Percentiles rank a stretch among this genome's conserved stretches.
Evolutionary conservation across 306 rosid species (phyloP).

Genomic region (Echinosophora koreensis): DNA sequence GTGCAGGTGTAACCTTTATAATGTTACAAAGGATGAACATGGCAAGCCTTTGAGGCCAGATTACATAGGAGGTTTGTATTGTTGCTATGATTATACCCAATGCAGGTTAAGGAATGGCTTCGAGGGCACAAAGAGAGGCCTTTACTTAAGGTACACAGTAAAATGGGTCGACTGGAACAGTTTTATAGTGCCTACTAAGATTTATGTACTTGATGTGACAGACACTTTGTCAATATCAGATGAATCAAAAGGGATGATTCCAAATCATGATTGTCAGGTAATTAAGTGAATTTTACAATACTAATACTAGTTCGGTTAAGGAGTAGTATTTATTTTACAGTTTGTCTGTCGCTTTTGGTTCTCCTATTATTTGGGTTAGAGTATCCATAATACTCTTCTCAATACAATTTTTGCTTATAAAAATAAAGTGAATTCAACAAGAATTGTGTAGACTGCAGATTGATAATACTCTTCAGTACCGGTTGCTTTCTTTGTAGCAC

Average conservation of each 20-base stretch:
- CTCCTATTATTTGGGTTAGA: too few species aligned
- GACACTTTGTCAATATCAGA: slow-evolving; percentile 45
- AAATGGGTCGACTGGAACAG: slow-evolving; percentile 69
- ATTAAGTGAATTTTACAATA: too few species aligned
- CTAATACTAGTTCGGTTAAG: too few species aligned
- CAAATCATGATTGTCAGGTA: slow-evolving; percentile 54
- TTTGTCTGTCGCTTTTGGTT: too few species aligned
- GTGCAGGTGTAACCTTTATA: slow-evolving; percentile 73
- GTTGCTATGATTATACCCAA: slow-evolving; percentile 58
- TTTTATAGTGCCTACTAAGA: slow-evolving; percentile 56
- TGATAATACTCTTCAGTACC: not conserved
- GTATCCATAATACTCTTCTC: too few species aligned
- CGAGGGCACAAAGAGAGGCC: slow-evolving; percentile 52
- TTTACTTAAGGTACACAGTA: slow-evolving; percentile 64
- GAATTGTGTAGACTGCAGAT: not conserved
- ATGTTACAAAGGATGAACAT: slow-evolving; percentile 55
- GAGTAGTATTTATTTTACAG: too few species aligned
- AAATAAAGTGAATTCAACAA: not conserved
- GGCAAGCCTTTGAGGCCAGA: slow-evolving; percentile 49
- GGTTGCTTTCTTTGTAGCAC: too few species aligned
- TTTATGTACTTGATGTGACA: slow-evolving; percentile 61
- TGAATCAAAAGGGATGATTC: slow-evolving; percentile 1
- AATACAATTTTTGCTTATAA: too few species aligned
- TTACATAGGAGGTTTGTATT: slow-evolving; percentile 60
- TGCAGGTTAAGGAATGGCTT: slow-evolving; percentile 56